A percentile compares a stretch with the other conserved stretches of the same genome.
phyloP scores from a whole-genome alignment of 495 filamentous ascomycete species.

The Hypoxylon lienhwacheense region DNA sequence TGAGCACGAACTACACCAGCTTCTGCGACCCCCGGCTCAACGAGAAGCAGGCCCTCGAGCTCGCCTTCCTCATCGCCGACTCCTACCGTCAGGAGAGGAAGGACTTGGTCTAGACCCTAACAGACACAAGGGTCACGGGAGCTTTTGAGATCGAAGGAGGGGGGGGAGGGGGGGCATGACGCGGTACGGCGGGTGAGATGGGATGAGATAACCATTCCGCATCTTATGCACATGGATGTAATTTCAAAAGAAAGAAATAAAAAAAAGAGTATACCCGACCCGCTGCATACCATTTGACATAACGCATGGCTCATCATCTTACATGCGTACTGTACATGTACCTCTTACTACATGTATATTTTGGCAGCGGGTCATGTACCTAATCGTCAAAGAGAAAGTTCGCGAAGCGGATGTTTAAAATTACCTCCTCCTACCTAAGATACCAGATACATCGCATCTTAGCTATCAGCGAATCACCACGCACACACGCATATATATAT shows the following conservation, averaged over 20 bases:
- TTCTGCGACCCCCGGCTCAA: conserved; percentile 96
- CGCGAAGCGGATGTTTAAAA: too few relatives aligned
- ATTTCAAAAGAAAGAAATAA: not conserved
- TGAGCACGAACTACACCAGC: conserved; percentile 84
- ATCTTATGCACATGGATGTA: too few relatives aligned
- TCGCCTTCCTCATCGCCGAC: conserved; percentile 90
- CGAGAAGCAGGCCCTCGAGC: conserved; percentile 94
- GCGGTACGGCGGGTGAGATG: not conserved
- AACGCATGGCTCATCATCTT: not conserved
- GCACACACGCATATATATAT: too few relatives aligned
- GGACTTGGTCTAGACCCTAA: conserved; percentile 16
- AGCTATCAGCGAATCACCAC: too few relatives aligned
- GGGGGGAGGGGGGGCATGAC: not conserved
- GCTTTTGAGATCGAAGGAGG: not conserved
- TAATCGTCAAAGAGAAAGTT: too few relatives aligned
- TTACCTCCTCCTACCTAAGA: too few relatives aligned
- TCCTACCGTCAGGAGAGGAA: conserved; percentile 59
- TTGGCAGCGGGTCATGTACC: too few relatives aligned
- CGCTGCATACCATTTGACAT: not conserved
- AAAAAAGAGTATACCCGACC: not conserved
- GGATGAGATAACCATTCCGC: too few relatives aligned
- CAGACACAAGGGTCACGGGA: too few relatives aligned
- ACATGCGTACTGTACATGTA: too few relatives aligned
- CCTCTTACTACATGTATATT: too few relatives aligned
- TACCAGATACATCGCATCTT: too few relatives aligned